Evolutionary conservation across 208 protist species (phyloP).

Genomic region (Trypanosoma lewisi): DNA sequence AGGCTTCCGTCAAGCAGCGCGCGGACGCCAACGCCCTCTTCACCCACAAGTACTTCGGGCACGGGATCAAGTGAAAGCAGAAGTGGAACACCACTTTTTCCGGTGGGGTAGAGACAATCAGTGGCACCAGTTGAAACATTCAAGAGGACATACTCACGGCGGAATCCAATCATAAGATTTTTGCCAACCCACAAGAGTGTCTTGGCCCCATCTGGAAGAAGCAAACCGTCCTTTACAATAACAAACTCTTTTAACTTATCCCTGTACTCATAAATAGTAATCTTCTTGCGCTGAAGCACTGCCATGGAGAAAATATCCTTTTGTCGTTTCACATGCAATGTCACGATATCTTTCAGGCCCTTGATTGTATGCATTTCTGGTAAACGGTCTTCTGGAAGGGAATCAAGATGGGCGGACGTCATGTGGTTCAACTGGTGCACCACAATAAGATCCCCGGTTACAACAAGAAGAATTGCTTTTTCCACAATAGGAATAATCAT

Average conservation of each 20-base stretch:
- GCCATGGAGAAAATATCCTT: slow-evolving; percentile 41
- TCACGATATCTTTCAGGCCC: slow-evolving; percentile 36
- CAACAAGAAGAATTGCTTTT: slow-evolving; percentile 20
- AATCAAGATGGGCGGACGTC: slow-evolving; percentile 10
- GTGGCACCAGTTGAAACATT: slow-evolving; percentile 13
- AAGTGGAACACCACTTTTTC: slow-evolving; percentile 27
- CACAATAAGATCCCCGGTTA: slow-evolving; percentile 27
- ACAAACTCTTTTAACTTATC: slow-evolving; percentile 21
- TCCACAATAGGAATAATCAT: slow-evolving; percentile 33
- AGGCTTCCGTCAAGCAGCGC: slow-evolving; percentile 60
- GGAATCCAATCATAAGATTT: slow-evolving; percentile 51
- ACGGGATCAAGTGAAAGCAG: slow-evolving; percentile 60
- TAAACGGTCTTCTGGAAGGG: slow-evolving; percentile 30
- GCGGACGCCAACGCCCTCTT: slow-evolving; percentile 38
- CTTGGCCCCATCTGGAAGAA: slow-evolving; percentile 46
- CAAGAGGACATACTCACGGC: slow-evolving; percentile 36
- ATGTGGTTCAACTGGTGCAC: slow-evolving; percentile 26
- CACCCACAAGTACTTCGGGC: slow-evolving; percentile 53
- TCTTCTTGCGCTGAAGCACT: slow-evolving; percentile 48
- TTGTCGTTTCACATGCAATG: slow-evolving; percentile 49
- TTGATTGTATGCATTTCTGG: slow-evolving; percentile 15
- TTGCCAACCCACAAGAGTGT: slow-evolving; percentile 53
- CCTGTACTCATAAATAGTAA: slow-evolving; percentile 52
- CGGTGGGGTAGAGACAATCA: slow-evolving; percentile 23
- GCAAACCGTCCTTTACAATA: slow-evolving; percentile 27